These are phyloP conservation scores for Actinidia arguta DNA, from an alignment of 179 eudicot species.

Conservation along the genomic window DNA sequence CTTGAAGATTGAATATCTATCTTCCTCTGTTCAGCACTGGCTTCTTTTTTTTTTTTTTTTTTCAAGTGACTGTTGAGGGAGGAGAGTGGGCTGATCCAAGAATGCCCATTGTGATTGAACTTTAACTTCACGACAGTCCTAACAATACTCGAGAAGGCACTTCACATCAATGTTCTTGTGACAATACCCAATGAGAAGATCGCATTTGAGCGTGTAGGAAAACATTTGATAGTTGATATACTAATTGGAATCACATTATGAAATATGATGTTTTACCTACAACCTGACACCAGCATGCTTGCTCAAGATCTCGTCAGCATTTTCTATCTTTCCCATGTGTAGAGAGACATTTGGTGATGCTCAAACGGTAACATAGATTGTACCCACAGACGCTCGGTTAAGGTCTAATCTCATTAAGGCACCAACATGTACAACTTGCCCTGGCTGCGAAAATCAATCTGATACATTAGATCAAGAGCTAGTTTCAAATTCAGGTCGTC, in stretches of 20 bases:
- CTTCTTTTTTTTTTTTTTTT: too few relatives aligned
- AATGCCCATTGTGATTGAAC: too few relatives aligned
- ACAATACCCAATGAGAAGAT: background rate
- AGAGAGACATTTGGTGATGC: constrained; percentile 84
- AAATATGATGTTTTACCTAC: constrained; percentile 52
- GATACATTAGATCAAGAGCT: background rate
- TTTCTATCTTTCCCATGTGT: constrained; percentile 92
- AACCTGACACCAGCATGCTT: constrained; percentile 90
- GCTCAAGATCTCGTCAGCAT: constrained; percentile 81
- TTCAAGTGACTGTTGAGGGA: too few relatives aligned
- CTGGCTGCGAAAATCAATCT: constrained; percentile 58
- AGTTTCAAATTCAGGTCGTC: background rate
- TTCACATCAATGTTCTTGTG: background rate
- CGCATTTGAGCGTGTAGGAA: background rate
- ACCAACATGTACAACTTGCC: constrained; percentile 88
- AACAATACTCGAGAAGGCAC: background rate
- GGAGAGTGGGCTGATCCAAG: too few relatives aligned
- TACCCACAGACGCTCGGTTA: constrained; percentile 71
- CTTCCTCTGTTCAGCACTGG: too few relatives aligned
- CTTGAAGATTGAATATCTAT: too few relatives aligned
- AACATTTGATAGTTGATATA: background rate
- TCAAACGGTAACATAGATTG: constrained; percentile 89
- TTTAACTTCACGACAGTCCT: too few relatives aligned
- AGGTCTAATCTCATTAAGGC: constrained; percentile 87
- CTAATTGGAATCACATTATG: background rate